Conservation (phyloP, 768 basidiomycete genomes). For the Myochromella boudieri region DNA sequence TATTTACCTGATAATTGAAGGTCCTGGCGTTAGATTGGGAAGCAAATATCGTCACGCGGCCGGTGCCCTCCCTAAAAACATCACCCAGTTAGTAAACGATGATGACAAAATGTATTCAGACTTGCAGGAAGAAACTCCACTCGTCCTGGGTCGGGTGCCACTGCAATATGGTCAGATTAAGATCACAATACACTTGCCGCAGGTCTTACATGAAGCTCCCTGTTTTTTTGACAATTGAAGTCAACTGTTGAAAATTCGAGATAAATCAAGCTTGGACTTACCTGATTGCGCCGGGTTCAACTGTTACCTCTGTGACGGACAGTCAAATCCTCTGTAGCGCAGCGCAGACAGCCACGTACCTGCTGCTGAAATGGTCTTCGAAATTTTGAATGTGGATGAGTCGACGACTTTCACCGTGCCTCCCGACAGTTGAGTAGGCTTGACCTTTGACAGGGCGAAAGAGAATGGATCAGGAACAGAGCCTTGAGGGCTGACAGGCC, state of each 20-base stretch:
- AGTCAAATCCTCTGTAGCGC: neutral
- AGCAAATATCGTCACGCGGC: slow-evolving; percentile 58
- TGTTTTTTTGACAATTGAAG: too few species aligned
- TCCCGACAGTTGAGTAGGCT: slow-evolving; percentile 42
- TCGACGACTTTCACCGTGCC: slow-evolving; percentile 54
- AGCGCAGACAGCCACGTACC: slow-evolving; percentile 10
- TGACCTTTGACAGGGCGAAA: slow-evolving; percentile 46
- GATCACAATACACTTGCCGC: neutral
- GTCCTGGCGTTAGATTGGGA: slow-evolving; percentile 52
- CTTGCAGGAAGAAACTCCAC: slow-evolving; percentile 61
- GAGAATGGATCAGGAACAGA: slow-evolving; percentile 43
- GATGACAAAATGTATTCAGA: slow-evolving; percentile 7
- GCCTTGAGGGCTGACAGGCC: slow-evolving; percentile 43
- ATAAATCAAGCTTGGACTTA: slow-evolving; percentile 14
- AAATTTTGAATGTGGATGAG: slow-evolving; percentile 48
- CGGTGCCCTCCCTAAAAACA: slow-evolving; percentile 45
- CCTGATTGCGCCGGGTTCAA: slow-evolving; percentile 59
- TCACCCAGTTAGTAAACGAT: slow-evolving; percentile 2
- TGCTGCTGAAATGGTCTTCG: slow-evolving; percentile 53
- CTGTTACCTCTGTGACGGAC: slow-evolving; percentile 44
- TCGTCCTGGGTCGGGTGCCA: slow-evolving; percentile 74
- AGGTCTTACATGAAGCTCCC: slow-evolving; percentile 54
- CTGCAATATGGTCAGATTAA: slow-evolving; percentile 28
- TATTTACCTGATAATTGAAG: slow-evolving; percentile 58
- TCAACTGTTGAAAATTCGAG: neutral